Conservation (phyloP, 805 yeast species). For the Saccharomyces paradoxus region DNA sequence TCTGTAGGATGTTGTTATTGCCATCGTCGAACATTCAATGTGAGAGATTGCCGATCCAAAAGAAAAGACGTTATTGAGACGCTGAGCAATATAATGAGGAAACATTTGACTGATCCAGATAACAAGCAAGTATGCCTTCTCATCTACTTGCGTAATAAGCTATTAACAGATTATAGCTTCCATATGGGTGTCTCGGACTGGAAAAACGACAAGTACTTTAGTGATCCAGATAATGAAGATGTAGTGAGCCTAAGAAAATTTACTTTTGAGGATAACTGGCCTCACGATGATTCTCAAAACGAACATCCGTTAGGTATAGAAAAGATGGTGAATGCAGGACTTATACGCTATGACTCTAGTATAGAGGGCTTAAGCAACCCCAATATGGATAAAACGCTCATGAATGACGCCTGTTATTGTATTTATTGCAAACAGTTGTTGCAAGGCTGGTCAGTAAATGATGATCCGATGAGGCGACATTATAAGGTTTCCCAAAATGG, state of each 20-base stretch:
- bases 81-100: slow-evolving; percentile 16
- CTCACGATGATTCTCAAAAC: slow-evolving; percentile 4
- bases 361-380: slow-evolving; percentile 20
- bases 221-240: slow-evolving; percentile 11
- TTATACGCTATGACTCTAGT: slow-evolving; percentile 46
- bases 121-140: slow-evolving; percentile 11
- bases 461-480: slow-evolving; percentile 48
- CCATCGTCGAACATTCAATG: slow-evolving; percentile 10
- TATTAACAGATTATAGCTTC: slow-evolving; percentile 20
- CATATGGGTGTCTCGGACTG: slow-evolving; percentile 16
- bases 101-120: slow-evolving; percentile 11
- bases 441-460: slow-evolving; percentile 50
- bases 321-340: slow-evolving; percentile 48
- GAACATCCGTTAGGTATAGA: slow-evolving; percentile 14
- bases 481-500: slow-evolving; percentile 17
- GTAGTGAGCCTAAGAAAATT: slow-evolving; percentile 11
- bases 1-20: slow-evolving; percentile 23
- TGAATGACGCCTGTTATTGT: slow-evolving; percentile 46
- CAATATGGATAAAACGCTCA: slow-evolving; percentile 22
- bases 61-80: slow-evolving; percentile 19
- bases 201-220: slow-evolving; percentile 15
- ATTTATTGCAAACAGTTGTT: slow-evolving; percentile 46
- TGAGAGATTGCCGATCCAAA: slow-evolving; percentile 22
- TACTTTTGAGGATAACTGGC: slow-evolving; percentile 23
- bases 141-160: slow-evolving; percentile 11